A percentile compares a stretch with the other conserved stretches of the same genome.
Conservation (phyloP, 2,329 filamentous ascomycete genomes). For the Penicillium sp. region DNA sequence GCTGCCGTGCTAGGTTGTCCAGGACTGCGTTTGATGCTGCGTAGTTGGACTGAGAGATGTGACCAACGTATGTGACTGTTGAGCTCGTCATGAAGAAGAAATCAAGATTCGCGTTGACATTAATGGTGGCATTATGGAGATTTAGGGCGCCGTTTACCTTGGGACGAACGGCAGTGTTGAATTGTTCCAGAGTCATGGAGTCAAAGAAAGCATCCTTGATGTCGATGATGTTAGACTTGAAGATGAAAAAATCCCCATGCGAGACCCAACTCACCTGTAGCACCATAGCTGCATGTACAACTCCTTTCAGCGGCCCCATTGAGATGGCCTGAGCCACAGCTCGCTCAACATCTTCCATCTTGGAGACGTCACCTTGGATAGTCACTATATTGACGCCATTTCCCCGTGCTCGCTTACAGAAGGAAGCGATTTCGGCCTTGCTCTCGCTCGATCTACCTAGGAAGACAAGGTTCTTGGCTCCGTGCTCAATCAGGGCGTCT, state of each 20-base stretch:
- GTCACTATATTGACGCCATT: neutral
- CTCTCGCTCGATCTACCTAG: neutral
- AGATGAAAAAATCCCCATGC: neutral
- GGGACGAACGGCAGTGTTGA: too few species aligned
- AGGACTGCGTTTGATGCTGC: too few species aligned
- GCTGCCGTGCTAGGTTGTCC: too few species aligned
- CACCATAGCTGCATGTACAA: slow-evolving; percentile 22
- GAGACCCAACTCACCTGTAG: slow-evolving; percentile 9
- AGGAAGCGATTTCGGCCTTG: neutral
- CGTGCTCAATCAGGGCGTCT: slow-evolving; percentile 8
- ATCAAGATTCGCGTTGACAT: slow-evolving; percentile 41
- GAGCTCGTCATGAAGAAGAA: slow-evolving; percentile 65
- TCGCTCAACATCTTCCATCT: neutral
- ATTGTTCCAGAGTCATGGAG: too few species aligned
- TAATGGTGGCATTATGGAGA: too few species aligned
- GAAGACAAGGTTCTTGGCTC: slow-evolving; percentile 15
- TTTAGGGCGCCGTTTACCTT: too few species aligned
- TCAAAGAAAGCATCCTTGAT: neutral
- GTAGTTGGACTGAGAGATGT: too few species aligned
- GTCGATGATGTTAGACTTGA: neutral
- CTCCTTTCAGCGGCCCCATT: slow-evolving; percentile 9
- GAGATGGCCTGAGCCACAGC: neutral
- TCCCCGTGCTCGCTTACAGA: neutral
- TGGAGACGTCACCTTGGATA: neutral
- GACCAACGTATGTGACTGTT: slow-evolving; percentile 28